These are phyloP conservation scores for Pythium apleroticum DNA, from an alignment of 352 stramenopile species.

Conservation along the genomic window DNA sequence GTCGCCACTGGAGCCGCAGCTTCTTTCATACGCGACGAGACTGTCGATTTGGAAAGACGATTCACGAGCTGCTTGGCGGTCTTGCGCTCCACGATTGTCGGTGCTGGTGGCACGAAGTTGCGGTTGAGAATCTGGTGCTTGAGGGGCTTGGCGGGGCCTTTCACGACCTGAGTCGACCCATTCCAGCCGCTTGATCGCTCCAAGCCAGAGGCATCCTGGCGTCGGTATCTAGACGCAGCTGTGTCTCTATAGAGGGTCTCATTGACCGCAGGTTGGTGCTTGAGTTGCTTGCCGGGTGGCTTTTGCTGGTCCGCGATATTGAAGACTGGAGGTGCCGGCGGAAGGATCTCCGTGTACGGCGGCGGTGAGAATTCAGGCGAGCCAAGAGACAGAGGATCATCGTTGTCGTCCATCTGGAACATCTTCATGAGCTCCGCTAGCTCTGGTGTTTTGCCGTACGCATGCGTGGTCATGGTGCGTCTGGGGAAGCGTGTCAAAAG, in stretches of 20 bases:
- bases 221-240: neutral
- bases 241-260: neutral
- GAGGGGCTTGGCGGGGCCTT: slow-evolving; percentile 34
- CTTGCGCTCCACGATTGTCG: slow-evolving; percentile 35
- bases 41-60: slow-evolving; percentile 50
- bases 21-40: slow-evolving; percentile 55
- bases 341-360: neutral
- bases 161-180: slow-evolving; percentile 47
- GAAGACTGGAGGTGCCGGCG: neutral
- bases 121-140: slow-evolving; percentile 61
- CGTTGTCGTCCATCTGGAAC: slow-evolving; percentile 34
- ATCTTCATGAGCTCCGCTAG: slow-evolving; percentile 50
- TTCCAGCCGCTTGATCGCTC: slow-evolving; percentile 40
- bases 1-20: neutral
- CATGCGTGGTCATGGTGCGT: slow-evolving; percentile 4
- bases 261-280: neutral
- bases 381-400: neutral
- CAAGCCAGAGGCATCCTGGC: neutral
- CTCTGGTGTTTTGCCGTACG: slow-evolving; percentile 42
- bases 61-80: slow-evolving; percentile 38
- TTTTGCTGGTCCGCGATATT: neutral
- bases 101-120: slow-evolving; percentile 47
- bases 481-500: neutral
- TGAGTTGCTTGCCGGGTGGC: neutral
- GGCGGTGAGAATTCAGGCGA: neutral